A percentile compares a stretch with the other conserved stretches of the same genome.
Evolutionary conservation across 371 early-diverging fungal species (phyloP).

Genomic region (Synchytrium microbalum): DNA sequence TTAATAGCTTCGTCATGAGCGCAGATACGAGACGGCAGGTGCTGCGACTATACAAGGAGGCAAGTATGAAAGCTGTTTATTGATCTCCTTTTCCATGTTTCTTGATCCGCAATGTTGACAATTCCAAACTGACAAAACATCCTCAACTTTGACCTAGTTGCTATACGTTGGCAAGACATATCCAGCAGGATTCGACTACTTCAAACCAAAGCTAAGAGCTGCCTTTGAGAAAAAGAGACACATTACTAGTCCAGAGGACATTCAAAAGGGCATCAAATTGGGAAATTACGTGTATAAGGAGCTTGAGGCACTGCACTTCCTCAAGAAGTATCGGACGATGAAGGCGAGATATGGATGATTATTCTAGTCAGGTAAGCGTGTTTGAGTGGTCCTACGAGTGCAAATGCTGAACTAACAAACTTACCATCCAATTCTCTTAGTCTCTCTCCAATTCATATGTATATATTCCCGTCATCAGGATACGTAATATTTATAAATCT

Average conservation of each 20-base stretch:
- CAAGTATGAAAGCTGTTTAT: not conserved
- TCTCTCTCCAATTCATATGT: too few relatives aligned
- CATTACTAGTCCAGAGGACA: slow-evolving; percentile 44
- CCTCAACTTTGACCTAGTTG: not conserved
- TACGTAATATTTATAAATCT: too few relatives aligned
- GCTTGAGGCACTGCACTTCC: slow-evolving; percentile 63
- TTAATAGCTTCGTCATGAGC: not conserved
- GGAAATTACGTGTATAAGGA: slow-evolving; percentile 50
- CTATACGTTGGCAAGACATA: not conserved
- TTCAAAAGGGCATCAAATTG: slow-evolving; percentile 51
- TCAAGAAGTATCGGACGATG: slow-evolving; percentile 62
- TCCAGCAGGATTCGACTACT: slow-evolving; percentile 19
- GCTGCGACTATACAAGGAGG: not conserved
- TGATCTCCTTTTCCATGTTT: not conserved
- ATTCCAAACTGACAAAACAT: not conserved
- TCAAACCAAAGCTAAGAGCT: slow-evolving; percentile 48
- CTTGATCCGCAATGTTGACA: too few relatives aligned
- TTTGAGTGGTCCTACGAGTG: too few relatives aligned
- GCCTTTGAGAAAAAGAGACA: slow-evolving; percentile 60
- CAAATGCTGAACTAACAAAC: too few relatives aligned
- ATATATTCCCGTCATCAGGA: too few relatives aligned
- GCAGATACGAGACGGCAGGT: not conserved
- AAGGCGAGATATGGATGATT: slow-evolving; percentile 19
- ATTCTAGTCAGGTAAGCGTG: too few relatives aligned
- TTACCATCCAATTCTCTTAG: too few relatives aligned